A percentile compares a stretch with the other conserved stretches of the same genome.
Evolutionary conservation across 345 rosid species (phyloP).

Genomic region (Excoecaria cochinchinensis): DNA sequence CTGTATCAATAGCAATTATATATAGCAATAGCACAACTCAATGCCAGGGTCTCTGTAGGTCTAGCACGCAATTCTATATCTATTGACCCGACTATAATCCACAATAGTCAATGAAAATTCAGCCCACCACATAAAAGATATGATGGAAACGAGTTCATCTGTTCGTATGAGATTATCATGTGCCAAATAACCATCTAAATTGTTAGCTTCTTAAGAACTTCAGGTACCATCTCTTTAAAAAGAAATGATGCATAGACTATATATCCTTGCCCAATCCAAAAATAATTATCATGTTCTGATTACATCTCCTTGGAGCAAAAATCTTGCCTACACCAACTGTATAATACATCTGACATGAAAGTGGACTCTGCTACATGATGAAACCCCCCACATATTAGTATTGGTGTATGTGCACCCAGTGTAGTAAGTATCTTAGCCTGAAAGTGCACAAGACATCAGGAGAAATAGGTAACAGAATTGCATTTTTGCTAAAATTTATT

Average conservation of each 20-base stretch:
- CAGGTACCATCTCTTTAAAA: not conserved
- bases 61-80: not conserved
- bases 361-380: no score
- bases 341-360: no score
- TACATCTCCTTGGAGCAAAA: no score
- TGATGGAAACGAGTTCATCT: not conserved
- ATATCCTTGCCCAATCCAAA: not conserved
- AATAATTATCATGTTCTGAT: not conserved
- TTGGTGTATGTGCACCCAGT: no score
- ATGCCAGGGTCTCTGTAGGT: not conserved
- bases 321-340: no score
- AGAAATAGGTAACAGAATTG: no score
- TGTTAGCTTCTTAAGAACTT: not conserved
- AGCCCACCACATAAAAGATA: not conserved
- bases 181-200: not conserved
- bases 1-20: slow-evolving; percentile 29
- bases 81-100: not conserved
- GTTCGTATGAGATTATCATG: not conserved
- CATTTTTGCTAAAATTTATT: not conserved
- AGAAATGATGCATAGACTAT: not conserved
- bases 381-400: no score
- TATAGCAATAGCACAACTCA: not conserved
- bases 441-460: no score
- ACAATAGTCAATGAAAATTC: not conserved
- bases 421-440: no score